Percentiles rank a stretch among this genome's conserved stretches.
These are phyloP conservation scores for Chlamydomonas reinhardtii DNA, from an alignment of 163 green algal species.

Conservation along the genomic window DNA sequence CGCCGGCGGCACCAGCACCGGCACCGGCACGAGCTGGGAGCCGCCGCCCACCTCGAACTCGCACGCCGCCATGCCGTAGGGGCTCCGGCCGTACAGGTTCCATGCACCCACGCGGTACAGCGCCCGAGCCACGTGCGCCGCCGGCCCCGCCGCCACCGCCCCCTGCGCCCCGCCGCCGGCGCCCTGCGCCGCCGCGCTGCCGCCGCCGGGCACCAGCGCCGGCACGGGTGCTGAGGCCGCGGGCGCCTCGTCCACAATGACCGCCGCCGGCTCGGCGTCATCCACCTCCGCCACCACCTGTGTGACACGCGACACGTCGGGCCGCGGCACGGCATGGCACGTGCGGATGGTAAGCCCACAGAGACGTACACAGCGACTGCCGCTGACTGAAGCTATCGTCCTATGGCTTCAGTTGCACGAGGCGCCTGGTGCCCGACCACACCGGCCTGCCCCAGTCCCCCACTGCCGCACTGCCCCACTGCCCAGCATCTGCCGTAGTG, in stretches of 20 bases:
- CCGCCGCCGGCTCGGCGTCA: conserved; percentile 20
- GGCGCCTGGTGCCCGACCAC: no score
- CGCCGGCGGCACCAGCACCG: background rate
- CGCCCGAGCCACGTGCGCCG: background rate
- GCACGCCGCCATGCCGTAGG: conserved; percentile 22
- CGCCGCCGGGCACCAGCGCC: background rate
- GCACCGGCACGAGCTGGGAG: background rate
- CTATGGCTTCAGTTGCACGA: no score
- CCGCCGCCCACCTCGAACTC: background rate
- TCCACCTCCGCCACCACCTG: conserved; percentile 36
- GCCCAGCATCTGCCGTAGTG: no score
- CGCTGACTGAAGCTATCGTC: no score
- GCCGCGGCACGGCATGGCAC: no score
- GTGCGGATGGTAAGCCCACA: no score
- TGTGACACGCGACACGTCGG: no score
- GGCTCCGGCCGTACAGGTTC: conserved; percentile 61
- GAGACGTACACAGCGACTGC: no score
- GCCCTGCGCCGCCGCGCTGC: background rate
- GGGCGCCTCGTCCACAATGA: background rate
- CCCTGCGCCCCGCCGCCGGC: background rate
- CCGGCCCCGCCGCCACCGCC: background rate
- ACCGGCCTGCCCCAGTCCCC: no score
- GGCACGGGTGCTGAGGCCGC: background rate
- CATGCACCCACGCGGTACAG: conserved; percentile 60
- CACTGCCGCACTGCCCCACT: no score